Evolutionary conservation across 345 rosid genomes (phyloP).

Genomic region (Dimocarpus longan): DNA sequence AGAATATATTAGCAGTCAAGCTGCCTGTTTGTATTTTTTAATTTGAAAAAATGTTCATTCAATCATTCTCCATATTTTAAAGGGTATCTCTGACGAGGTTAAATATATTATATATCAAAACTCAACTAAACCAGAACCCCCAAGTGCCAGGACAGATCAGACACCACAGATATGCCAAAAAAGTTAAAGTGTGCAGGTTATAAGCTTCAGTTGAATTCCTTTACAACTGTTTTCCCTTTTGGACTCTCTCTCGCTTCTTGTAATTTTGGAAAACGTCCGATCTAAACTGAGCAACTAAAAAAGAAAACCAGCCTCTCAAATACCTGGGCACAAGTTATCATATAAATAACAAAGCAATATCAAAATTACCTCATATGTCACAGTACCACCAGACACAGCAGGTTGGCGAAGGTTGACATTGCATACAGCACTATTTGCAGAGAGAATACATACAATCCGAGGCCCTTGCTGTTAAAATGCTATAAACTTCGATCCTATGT

Average conservation of each 20-base stretch:
- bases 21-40: neutral
- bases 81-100: neutral
- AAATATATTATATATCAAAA: neutral
- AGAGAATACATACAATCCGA: slow-evolving; percentile 74
- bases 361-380: slow-evolving; percentile 71
- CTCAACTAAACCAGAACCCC: neutral
- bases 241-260: neutral
- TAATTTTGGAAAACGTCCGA: slow-evolving; percentile 1
- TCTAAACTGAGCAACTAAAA: slow-evolving; percentile 12
- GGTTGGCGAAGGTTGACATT: slow-evolving; percentile 71
- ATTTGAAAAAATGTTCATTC: no score
- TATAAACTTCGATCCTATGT: slow-evolving; percentile 66
- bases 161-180: neutral
- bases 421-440: slow-evolving; percentile 84
- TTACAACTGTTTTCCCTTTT: slow-evolving; percentile 4
- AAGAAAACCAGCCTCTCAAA: slow-evolving; percentile 1
- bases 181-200: neutral
- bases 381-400: slow-evolving; percentile 41
- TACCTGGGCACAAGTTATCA: neutral
- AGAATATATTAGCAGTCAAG: slow-evolving; percentile 5
- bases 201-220: neutral
- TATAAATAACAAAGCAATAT: slow-evolving; percentile 6
- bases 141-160: neutral
- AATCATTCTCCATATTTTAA: neutral
- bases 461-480: slow-evolving; percentile 86